These are phyloP conservation scores for Ophiostoma ulmi DNA, from an alignment of 2,329 filamentous ascomycete genomes.

Conservation along the genomic window DNA sequence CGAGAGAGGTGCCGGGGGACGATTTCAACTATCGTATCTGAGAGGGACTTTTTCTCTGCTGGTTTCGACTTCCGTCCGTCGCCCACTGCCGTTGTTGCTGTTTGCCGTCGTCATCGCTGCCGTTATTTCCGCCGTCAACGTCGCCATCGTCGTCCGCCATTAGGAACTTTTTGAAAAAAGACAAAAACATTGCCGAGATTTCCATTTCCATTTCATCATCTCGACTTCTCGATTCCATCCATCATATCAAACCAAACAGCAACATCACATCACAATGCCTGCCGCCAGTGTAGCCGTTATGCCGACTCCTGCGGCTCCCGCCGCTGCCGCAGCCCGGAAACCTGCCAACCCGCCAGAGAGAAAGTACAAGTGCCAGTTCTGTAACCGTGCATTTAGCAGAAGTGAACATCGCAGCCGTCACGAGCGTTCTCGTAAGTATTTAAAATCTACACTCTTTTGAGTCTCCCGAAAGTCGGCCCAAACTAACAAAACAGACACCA, in stretches of 20 bases:
- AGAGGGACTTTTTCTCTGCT: constrained; percentile 33
- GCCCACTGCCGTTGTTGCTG: constrained; percentile 24
- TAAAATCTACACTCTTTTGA: too few species aligned
- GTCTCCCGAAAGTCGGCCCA: background rate
- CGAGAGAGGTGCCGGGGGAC: constrained; percentile 51
- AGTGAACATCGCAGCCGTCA: constrained; percentile 96
- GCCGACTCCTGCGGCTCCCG: constrained; percentile 53
- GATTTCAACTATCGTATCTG: constrained; percentile 58
- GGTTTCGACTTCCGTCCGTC: constrained; percentile 33
- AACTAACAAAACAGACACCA: constrained; percentile 65
- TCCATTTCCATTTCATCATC: background rate
- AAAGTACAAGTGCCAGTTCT: constrained; percentile 99
- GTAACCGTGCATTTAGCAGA: constrained; percentile 92
- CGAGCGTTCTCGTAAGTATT: constrained; percentile 89
- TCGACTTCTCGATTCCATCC: constrained; percentile 8
- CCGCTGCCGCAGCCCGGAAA: constrained; percentile 71
- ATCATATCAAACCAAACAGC: constrained; percentile 19
- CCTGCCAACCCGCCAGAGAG: constrained; percentile 76
- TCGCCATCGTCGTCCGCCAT: constrained; percentile 29
- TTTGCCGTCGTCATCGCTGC: constrained; percentile 32
- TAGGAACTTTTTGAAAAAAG: background rate
- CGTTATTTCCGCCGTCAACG: constrained; percentile 27
- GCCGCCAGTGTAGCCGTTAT: constrained; percentile 62
- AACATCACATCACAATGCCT: constrained; percentile 56
- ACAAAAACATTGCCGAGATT: background rate